Evolutionary conservation across 2,329 filamentous ascomycete genomes (phyloP), one percentile per base, ranked within the genome.

Genomic region (Epichloe uncinata): DNA sequence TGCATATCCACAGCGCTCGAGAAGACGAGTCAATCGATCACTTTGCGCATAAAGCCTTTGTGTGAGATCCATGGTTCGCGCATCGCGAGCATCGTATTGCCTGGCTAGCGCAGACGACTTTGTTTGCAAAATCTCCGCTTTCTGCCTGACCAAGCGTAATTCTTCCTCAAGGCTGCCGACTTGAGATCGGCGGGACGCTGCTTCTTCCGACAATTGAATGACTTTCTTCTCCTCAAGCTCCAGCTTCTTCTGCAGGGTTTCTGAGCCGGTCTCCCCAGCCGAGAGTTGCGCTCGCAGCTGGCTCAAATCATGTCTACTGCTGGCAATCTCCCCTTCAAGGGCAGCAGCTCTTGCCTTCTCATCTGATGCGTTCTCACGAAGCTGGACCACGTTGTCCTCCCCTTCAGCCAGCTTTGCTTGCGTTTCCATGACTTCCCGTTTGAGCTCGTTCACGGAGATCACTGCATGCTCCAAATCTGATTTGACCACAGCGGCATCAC

Each of bases 1-100:
- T 0, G 84, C 81, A 61, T 93, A 95, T 12, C 91, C 91, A 4
- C 97, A 74, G 33, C 88, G 80, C 61, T 97, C 90, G 0, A 98
- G 73, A 45, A 98, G 79, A 47, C 84, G 81, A 52, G 79, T 78
- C n/a, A 96, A 73, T 22, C 87, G 83, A 57, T 94, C 86, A 54
- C 93, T 90, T 54, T 95, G 87, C 1, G 81, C 76, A 63, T 87
- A 94, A 4, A 96, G 73, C 50, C 83, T 81, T 59, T 89, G 85
- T 1, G 89, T 94, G 12, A 97, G 72, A 55, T 96, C 87, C 62
- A 87, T 88, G 5, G 87, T 83, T 54, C 82, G 83, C 48, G 74
- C 72, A 40, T 84, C 84, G 43, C 88, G 85, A 43, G 79, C 74
- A 42, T 88, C 81, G 44, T 87, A 79, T 47, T 82, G 79, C 22